Evolutionary conservation across 2,329 filamentous ascomycete species (phyloP), one percentile per base, ranked within the genome.

Genomic region (Penicillium nordicum): DNA sequence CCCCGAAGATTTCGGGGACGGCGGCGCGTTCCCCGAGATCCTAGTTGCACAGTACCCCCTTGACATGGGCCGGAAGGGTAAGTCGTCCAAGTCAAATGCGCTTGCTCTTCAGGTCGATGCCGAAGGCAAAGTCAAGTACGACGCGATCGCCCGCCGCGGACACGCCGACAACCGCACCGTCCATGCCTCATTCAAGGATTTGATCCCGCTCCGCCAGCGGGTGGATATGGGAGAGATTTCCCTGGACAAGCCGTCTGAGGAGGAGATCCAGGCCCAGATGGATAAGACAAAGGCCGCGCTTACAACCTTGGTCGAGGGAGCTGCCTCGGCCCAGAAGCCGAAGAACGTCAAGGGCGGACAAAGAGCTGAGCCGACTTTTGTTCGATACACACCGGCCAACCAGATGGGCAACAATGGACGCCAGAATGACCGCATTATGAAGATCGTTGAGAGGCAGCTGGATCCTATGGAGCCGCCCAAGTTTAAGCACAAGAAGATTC

Each of bases 401-500:
- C 94, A 99, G 78, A 97, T 99, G 91, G 94, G 94, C 12, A 90
- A 92, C 72, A 84, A 80, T 25, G 86, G 84, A 38, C 88, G 87
- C 74, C 96, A 96, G 78, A 90, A 92, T 67, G 92, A 97, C 68
- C 87, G 94, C 14, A 96, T 99, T 63, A 95, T 99, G 85, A 97
- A 97, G 80, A 97, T 99, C 75, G 91, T 97, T 37, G 91, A 97
- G 74, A 83, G 91, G 54, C 93, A 97, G 73, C 83, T 88, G 64
- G 94, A 99, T 75, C 94, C 94, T 0, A 89, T 97, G 88, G 93
- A 97, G 70, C 94, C 94, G 1, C 93, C 94, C 2, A 97, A 97
- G 70, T 97, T 97, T 79, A 97, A 97, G 76, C 91, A 97, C 78
- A 97, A 97, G 81, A 96, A 97, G 78, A 96, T 99, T 56, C 93